A percentile compares a stretch with the other conserved stretches of the same genome.
Evolutionary conservation across 768 basidiomycete genomes (phyloP).

Genomic region (Lactarius hatsudake): DNA sequence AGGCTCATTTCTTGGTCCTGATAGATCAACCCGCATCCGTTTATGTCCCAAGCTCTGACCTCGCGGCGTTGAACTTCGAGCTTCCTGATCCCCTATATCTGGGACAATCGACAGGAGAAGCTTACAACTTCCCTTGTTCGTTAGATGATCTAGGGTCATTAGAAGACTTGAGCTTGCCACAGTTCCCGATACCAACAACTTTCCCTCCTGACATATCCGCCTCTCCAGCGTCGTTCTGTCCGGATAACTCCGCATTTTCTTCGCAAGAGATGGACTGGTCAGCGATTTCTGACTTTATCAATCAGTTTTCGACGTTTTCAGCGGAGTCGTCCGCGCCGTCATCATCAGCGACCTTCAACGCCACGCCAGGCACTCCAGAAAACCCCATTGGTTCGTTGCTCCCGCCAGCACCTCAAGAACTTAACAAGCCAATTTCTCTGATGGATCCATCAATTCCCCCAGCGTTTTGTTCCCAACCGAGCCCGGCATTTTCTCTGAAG

Average conservation of each 20-base stretch:
- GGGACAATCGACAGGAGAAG: background rate
- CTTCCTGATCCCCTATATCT: background rate
- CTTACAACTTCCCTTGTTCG: background rate
- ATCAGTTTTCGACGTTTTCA: background rate
- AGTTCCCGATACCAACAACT: background rate
- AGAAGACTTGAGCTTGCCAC: background rate
- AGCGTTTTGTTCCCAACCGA: background rate
- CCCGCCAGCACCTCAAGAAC: too few species aligned
- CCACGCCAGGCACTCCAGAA: background rate
- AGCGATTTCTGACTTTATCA: background rate
- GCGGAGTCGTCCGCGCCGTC: background rate
- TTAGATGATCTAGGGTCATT: background rate
- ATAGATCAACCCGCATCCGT: background rate
- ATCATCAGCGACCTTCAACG: background rate
- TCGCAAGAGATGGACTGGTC: background rate
- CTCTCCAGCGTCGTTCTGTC: background rate
- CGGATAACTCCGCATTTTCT: background rate
- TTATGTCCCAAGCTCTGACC: constrained; percentile 7
- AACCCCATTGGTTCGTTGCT: background rate
- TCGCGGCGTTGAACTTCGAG: background rate
- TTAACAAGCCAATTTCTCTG: background rate
- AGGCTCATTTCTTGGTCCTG: background rate
- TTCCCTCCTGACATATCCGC: background rate
- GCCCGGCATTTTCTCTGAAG: background rate
- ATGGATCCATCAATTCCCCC: constrained; percentile 9